Base-by-base conservation (phyloP, 1,139 yeast genomes). In the Debaryomycetaceae sp. region DNA sequence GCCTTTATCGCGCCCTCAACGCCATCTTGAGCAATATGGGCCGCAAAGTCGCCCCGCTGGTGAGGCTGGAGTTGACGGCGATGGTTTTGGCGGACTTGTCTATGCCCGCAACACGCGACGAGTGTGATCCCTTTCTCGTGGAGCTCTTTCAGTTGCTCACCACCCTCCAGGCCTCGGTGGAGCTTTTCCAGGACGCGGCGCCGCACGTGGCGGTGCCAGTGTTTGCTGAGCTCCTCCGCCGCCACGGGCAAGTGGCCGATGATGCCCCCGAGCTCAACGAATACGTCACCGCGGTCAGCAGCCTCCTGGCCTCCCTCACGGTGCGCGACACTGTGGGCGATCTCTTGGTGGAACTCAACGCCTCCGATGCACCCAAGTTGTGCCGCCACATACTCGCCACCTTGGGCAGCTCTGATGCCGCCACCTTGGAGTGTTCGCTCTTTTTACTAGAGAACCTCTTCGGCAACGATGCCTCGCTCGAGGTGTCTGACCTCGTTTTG, bases 201-300 rank as follows among this genome's bases (percentile, higher is more conserved):
- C 42, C 3, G 35, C 41, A 4, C 36, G 34, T 3, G 43, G 44
- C 3, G 44, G 51, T 28, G 34, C 65, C 25, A 38, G 56, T 7
- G 39, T 39, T 3, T 48, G 56, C 12, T 27, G n/a, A n/a, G n/a
- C n/a, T n/a, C n/a, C n/a, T n/a, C n/a, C n/a, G n/a, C n/a, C n/a
- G n/a, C n/a, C n/a, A n/a, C n/a, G n/a, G n/a, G n/a, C n/a, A n/a
- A n/a, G n/a, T 52, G 10, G 65, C 61, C 18, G 58, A 51, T 12
- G 67, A 62, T 36, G 54, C 51, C 8, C 62, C 58, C 2, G 91
- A 86, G 47, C 71, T 78, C 48, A 84, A 85, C 45, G 59, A 55
- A 5, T 86, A 75, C 51, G 83, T 85, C 5, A 73, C 85, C 4
- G 82, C 78, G 26, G 85, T 83, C 35, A 68, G 84, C 1, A 95